Evolutionary conservation across 1,139 yeast species (phyloP).

Genomic region (Saccharomyces hybrid): DNA sequence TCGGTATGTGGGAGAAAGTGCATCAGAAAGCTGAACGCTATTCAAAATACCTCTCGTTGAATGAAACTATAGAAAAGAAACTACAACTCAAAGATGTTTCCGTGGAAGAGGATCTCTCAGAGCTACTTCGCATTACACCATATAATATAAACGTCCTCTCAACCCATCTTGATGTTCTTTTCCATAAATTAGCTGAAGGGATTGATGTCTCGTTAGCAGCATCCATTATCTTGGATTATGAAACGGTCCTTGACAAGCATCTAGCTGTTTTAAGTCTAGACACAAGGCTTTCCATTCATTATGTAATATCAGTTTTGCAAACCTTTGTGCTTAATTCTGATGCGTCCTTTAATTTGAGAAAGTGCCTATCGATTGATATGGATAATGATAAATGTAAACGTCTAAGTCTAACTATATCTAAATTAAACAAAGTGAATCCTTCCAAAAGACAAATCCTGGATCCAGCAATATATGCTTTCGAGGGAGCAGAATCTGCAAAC

Average conservation of each 20-base stretch:
- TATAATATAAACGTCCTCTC: constrained; percentile 9
- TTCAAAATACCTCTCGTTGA: constrained; percentile 6
- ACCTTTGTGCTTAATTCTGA: constrained; percentile 21
- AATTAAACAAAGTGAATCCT: constrained; percentile 24
- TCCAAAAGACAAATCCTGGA: constrained; percentile 18
- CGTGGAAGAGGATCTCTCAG: not conserved
- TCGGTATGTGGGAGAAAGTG: constrained; percentile 26
- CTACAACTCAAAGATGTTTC: constrained; percentile 2
- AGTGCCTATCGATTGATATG: constrained; percentile 30
- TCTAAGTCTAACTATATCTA: constrained; percentile 19
- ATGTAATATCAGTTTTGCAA: constrained; percentile 21
- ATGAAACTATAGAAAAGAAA: constrained; percentile 8
- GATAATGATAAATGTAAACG: constrained; percentile 26
- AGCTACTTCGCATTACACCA: constrained; percentile 7
- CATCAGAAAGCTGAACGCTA: constrained; percentile 8
- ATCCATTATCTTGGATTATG: constrained; percentile 12
- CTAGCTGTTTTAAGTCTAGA: constrained; percentile 14
- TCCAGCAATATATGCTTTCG: constrained; percentile 17
- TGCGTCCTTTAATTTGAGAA: constrained; percentile 21
- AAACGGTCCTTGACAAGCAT: constrained; percentile 23
- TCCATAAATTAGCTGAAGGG: constrained; percentile 7
- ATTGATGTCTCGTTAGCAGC: constrained; percentile 12
- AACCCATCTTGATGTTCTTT: constrained; percentile 11
- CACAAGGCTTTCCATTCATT: constrained; percentile 17
- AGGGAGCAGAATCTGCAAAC: constrained; percentile 4